Conservation (phyloP, 805 yeast genomes). For the Pichia nanzhaoensis region DNA sequence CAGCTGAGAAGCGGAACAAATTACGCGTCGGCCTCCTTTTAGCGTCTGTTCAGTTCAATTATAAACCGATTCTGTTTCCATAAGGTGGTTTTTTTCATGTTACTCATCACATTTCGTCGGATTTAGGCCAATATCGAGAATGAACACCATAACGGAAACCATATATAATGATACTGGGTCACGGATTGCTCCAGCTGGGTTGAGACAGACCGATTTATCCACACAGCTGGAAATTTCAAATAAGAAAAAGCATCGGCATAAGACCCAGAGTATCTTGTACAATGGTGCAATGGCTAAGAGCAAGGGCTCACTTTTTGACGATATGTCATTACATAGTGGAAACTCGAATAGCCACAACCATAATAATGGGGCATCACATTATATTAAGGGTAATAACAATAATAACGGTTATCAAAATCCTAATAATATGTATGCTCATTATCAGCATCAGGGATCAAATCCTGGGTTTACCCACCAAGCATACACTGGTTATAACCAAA, state of each 20-base stretch:
- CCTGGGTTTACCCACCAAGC: no score
- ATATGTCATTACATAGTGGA: constrained; percentile 10
- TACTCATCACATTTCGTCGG: no score
- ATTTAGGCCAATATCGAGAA: no score
- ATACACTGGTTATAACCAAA: neutral
- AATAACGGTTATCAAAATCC: constrained; percentile 8
- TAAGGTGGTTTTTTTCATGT: no score
- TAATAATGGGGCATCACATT: neutral
- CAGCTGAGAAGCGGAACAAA: no score
- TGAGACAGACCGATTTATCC: constrained; percentile 26
- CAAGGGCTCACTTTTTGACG: constrained; percentile 10
- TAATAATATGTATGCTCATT: neutral
- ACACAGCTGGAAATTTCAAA: constrained; percentile 19
- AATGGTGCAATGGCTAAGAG: constrained; percentile 10
- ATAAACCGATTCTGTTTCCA: no score
- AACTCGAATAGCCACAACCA: neutral
- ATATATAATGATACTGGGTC: constrained; percentile 11
- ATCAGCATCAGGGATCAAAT: neutral
- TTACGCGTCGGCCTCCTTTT: no score
- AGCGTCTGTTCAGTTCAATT: no score
- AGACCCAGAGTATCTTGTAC: constrained; percentile 17
- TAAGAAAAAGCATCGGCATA: constrained; percentile 24
- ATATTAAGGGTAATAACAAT: constrained; percentile 7
- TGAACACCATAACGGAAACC: neutral
- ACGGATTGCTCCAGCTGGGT: constrained; percentile 25